These are phyloP conservation scores for Xylariaceae sp. DNA, from an alignment of 2,329 filamentous ascomycete genomes.

Conservation along the genomic window DNA sequence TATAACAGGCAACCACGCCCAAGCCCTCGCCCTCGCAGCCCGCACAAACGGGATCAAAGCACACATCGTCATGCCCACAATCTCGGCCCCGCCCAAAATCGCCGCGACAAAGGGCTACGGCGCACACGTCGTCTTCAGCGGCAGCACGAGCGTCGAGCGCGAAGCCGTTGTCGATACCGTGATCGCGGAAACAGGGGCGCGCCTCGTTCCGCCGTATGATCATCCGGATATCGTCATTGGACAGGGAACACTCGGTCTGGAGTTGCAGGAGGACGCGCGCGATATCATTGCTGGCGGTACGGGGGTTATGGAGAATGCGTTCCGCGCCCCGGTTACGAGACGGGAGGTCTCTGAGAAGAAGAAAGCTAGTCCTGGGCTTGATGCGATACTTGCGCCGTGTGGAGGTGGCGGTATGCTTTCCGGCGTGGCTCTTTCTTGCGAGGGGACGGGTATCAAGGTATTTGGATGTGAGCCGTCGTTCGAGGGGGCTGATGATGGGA, in stretches of 20 bases:
- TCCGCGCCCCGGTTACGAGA: slow-evolving; percentile 13
- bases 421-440: slow-evolving; percentile 71
- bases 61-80: slow-evolving; percentile 88
- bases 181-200: slow-evolving; percentile 65
- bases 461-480: slow-evolving; percentile 84
- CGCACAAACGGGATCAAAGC: slow-evolving; percentile 67
- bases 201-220: slow-evolving; percentile 84
- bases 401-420: slow-evolving; percentile 86
- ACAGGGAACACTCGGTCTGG: slow-evolving; percentile 83
- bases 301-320: slow-evolving; percentile 6
- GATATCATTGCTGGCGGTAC: slow-evolving; percentile 39
- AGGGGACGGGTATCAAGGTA: slow-evolving; percentile 65
- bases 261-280: slow-evolving; percentile 69
- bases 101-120: slow-evolving; percentile 75
- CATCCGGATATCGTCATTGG: slow-evolving; percentile 88
- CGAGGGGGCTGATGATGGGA: slow-evolving; percentile 78
- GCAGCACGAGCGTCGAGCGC: slow-evolving; percentile 72
- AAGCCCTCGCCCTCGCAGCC: slow-evolving; percentile 84
- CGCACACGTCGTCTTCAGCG: slow-evolving; percentile 73
- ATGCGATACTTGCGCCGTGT: slow-evolving; percentile 75
- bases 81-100: slow-evolving; percentile 80
- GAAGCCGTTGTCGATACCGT: slow-evolving; percentile 71
- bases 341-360: slow-evolving; percentile 8
- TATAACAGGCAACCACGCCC: slow-evolving; percentile 96
- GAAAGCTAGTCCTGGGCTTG: slow-evolving; percentile 38